phyloP scores from a whole-genome alignment of 139 green algal species.

The Chlamydomonas applanata region DNA sequence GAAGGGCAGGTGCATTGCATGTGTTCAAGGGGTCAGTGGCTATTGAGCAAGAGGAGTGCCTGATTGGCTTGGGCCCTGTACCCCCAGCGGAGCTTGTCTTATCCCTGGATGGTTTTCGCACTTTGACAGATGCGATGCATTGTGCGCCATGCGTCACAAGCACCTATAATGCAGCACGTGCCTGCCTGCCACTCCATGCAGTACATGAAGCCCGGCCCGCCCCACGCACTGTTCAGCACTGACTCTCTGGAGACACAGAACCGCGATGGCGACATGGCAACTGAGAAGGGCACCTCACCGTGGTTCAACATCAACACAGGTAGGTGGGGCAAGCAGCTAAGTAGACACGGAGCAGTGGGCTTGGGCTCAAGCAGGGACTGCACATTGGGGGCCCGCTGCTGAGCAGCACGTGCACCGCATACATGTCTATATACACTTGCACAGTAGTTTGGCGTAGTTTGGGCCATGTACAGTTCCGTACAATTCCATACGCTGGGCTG shows the following conservation, averaged over 20 bases:
- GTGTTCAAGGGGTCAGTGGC: no score
- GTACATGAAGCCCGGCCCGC: not conserved
- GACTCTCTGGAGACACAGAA: conserved; percentile 25
- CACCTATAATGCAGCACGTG: no score
- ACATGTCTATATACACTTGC: not conserved
- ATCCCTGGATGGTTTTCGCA: no score
- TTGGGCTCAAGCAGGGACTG: no score
- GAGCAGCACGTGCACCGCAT: not conserved
- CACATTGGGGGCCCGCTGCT: no score
- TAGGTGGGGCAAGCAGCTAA: not conserved
- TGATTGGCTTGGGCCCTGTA: no score
- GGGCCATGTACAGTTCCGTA: not conserved
- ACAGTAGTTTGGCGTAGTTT: no score
- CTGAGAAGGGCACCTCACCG: conserved; percentile 16
- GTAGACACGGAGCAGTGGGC: no score
- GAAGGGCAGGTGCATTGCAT: no score
- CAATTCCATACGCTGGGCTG: not conserved
- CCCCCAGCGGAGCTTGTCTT: conserved; percentile 5
- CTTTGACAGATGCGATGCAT: no score
- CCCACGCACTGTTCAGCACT: conserved; percentile 26
- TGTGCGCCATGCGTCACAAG: no score
- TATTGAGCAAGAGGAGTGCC: no score
- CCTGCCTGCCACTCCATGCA: not conserved
- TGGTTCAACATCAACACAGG: conserved; percentile 49
- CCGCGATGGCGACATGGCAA: conserved; percentile 11